Evolutionary conservation across 1,284 basidiomycete species (phyloP).

Genomic region (Ganoderma resinaceum): DNA sequence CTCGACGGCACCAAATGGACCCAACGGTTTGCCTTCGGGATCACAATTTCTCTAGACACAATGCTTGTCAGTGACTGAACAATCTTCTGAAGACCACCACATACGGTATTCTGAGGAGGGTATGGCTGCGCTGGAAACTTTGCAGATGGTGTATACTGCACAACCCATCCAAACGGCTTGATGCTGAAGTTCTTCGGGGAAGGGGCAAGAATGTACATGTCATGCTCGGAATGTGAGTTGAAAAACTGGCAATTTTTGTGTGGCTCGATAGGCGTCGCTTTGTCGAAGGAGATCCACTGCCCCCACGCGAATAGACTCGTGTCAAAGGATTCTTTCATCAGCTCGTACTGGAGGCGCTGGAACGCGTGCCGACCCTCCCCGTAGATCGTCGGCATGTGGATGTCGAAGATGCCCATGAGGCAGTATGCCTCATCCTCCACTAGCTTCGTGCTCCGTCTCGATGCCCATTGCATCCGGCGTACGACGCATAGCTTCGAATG

Average conservation of each 20-base stretch:
- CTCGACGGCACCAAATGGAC: constrained; percentile 7
- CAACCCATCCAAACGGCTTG: neutral
- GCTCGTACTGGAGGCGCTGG: constrained; percentile 16
- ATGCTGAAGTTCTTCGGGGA: constrained; percentile 3
- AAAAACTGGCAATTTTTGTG: neutral
- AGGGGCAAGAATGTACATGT: neutral
- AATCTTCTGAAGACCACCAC: neutral
- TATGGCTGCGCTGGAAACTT: neutral
- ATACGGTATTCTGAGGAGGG: neutral
- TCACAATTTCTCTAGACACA: neutral
- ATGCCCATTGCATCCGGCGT: constrained; percentile 18
- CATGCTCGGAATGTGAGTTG: neutral
- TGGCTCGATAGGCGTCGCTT: neutral
- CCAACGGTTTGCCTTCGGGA: neutral
- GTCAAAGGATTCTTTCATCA: constrained; percentile 14
- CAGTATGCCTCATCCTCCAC: constrained; percentile 18
- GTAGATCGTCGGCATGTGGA: constrained; percentile 21
- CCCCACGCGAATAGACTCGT: constrained; percentile 19
- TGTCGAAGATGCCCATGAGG: constrained; percentile 17
- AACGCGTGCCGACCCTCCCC: constrained; percentile 18
- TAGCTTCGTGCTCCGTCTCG: constrained; percentile 9
- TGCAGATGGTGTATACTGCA: neutral
- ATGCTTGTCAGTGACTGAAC: neutral
- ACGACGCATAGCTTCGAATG: neutral
- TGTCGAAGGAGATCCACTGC: neutral